Conservation (phyloP, 176 grass and related monocot genomes). For the Melocanna baccifera region DNA sequence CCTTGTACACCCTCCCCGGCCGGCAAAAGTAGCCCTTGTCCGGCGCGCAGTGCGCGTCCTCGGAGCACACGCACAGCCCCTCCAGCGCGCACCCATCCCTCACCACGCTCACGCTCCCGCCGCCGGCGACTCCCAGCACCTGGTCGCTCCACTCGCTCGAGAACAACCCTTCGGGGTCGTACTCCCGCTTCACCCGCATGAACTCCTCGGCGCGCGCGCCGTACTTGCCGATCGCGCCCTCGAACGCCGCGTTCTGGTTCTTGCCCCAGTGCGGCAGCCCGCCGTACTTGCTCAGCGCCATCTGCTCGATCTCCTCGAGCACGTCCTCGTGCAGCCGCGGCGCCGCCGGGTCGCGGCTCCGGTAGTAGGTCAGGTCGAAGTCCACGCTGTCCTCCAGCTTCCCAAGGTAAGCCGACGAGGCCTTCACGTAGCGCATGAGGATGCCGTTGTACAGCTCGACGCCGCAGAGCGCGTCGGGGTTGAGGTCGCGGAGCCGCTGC, state of each 20-base stretch:
- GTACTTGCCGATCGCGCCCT: slow-evolving; percentile 21
- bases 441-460: slow-evolving; percentile 57
- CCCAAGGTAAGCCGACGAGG: slow-evolving; percentile 48
- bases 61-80: slow-evolving; percentile 53
- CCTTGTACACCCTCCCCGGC: slow-evolving; percentile 38
- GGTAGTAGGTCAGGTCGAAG: slow-evolving; percentile 63
- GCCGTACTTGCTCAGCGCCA: slow-evolving; percentile 56
- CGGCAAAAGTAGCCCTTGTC: slow-evolving; percentile 41
- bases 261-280: slow-evolving; percentile 69
- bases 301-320: slow-evolving; percentile 61
- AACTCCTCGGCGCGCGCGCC: slow-evolving; percentile 16
- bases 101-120: slow-evolving; percentile 22
- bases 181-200: slow-evolving; percentile 33
- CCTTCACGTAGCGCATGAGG: slow-evolving; percentile 44
- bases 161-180: slow-evolving; percentile 39
- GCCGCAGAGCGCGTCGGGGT: slow-evolving; percentile 41
- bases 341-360: slow-evolving; percentile 20
- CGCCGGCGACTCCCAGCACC: slow-evolving; percentile 29
- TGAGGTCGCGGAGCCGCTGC: slow-evolving; percentile 53
- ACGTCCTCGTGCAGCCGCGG: slow-evolving; percentile 44
- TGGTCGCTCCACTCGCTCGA: slow-evolving; percentile 49
- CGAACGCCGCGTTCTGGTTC: slow-evolving; percentile 58
- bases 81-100: slow-evolving; percentile 55
- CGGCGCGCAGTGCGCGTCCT: slow-evolving; percentile 48
- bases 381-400: slow-evolving; percentile 47